Conservation (phyloP, 2,329 filamentous ascomycete genomes). For the Knufia petricola region DNA sequence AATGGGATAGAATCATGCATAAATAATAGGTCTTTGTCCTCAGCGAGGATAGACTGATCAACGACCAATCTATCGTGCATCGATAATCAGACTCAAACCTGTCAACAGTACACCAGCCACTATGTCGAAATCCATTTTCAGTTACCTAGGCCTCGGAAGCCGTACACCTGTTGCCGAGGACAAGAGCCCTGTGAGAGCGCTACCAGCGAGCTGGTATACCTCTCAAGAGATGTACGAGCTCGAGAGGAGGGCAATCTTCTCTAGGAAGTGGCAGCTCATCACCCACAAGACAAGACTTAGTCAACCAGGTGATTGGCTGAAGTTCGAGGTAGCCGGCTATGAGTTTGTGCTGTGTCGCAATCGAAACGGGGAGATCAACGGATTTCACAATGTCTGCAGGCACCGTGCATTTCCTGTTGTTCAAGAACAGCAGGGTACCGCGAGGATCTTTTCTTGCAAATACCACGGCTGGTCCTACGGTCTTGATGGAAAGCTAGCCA, state of each 20-base stretch:
- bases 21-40: too few relatives aligned
- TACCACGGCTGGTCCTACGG: constrained; percentile 58
- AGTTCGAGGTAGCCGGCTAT: constrained; percentile 35
- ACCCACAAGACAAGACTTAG: constrained; percentile 36
- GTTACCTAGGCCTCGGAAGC: too few relatives aligned
- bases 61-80: too few relatives aligned
- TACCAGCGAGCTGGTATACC: constrained; percentile 46
- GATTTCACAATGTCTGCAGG: constrained; percentile 54
- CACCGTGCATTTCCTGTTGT: constrained; percentile 54
- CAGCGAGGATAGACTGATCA: too few relatives aligned
- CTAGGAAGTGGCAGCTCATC: constrained; percentile 39
- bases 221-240: constrained; percentile 41
- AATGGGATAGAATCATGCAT: too few relatives aligned
- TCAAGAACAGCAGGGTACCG: constrained; percentile 41
- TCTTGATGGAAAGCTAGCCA: constrained; percentile 47
- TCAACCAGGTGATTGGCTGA: constrained; percentile 36
- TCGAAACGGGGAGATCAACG: constrained; percentile 45
- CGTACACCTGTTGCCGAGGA: constrained; percentile 5
- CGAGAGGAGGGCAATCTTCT: constrained; percentile 41
- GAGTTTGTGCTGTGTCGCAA: constrained; percentile 46
- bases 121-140: too few relatives aligned
- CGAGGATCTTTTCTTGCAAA: constrained; percentile 43
- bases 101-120: too few relatives aligned
- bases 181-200: constrained; percentile 24
- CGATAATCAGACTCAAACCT: too few relatives aligned